Conservation (phyloP, 441 rosid species). For the Populus hybrid region DNA sequence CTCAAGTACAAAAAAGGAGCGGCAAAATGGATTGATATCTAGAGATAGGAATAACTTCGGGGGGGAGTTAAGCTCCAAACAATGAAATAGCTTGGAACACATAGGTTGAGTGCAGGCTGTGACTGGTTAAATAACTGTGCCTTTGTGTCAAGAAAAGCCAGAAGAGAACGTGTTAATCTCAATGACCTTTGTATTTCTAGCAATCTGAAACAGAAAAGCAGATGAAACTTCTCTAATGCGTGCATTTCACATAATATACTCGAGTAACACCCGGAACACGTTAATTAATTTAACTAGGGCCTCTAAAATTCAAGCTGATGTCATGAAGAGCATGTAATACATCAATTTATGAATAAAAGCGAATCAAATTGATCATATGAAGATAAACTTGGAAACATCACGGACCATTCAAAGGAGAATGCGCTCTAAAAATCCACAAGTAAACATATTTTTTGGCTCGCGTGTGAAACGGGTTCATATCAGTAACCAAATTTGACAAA, state of each 20-base stretch:
- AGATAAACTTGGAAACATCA: background rate
- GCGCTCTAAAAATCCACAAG: background rate
- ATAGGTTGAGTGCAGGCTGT: background rate
- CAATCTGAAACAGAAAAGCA: background rate
- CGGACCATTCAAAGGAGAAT: background rate
- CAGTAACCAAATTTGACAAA: constrained; percentile 7
- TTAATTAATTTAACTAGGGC: background rate
- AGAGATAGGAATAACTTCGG: background rate
- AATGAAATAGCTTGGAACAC: background rate
- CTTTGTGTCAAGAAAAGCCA: background rate
- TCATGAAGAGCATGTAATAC: background rate
- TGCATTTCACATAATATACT: background rate
- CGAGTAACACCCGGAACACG: background rate
- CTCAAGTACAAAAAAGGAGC: background rate
- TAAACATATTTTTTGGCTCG: constrained; percentile 13
- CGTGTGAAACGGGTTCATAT: constrained; percentile 2
- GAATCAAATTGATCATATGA: background rate
- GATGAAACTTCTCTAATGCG: background rate
- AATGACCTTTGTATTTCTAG: background rate
- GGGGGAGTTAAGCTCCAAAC: background rate
- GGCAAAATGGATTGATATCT: background rate
- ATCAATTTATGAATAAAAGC: background rate
- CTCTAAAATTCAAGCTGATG: background rate
- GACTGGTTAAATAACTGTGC: background rate
- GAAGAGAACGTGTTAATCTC: background rate